Conservation (phyloP, 345 rosid species). For the Lumnitzera littorea region DNA sequence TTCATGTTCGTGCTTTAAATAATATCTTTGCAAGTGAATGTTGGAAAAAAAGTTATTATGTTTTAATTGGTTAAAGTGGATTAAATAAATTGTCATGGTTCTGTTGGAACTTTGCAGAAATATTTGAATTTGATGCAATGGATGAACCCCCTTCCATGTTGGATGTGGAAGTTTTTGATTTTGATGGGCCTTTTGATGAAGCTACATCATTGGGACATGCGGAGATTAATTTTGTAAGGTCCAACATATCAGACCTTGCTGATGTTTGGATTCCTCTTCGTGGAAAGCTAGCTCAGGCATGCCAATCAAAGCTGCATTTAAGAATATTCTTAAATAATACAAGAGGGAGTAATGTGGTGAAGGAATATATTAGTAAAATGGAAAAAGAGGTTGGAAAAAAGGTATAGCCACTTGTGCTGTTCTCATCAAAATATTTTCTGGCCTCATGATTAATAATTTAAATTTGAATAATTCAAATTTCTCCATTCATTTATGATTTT, state of each 20-base stretch:
- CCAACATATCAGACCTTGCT: slow-evolving; percentile 76
- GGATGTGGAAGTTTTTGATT: slow-evolving; percentile 85
- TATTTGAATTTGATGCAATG: slow-evolving; percentile 97
- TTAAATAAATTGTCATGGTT: slow-evolving; percentile 1
- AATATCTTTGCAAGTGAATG: too few relatives aligned
- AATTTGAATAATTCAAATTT: not conserved
- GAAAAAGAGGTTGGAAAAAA: slow-evolving; percentile 99
- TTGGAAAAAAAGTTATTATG: not conserved
- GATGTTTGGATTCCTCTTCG: slow-evolving; percentile 87
- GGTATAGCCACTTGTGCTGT: slow-evolving; percentile 32
- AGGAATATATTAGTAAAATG: slow-evolving; percentile 87
- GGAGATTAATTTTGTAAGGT: slow-evolving; percentile 79
- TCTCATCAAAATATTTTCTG: slow-evolving; percentile 7
- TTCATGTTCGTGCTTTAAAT: not conserved
- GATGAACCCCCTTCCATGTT: slow-evolving; percentile 93
- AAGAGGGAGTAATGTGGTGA: slow-evolving; percentile 72
- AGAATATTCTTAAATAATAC: slow-evolving; percentile 89
- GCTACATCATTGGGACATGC: slow-evolving; percentile 82
- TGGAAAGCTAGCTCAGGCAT: slow-evolving; percentile 86
- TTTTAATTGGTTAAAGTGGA: not conserved
- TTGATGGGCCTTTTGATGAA: slow-evolving; percentile 91
- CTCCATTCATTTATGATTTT: slow-evolving; percentile 6
- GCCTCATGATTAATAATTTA: too few relatives aligned
- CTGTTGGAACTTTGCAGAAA: slow-evolving; percentile 52
- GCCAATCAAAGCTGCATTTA: slow-evolving; percentile 88